phyloP scores from a whole-genome alignment of 192 early-diverging fungal species.

The Rhizoclosmatium globosum region DNA sequence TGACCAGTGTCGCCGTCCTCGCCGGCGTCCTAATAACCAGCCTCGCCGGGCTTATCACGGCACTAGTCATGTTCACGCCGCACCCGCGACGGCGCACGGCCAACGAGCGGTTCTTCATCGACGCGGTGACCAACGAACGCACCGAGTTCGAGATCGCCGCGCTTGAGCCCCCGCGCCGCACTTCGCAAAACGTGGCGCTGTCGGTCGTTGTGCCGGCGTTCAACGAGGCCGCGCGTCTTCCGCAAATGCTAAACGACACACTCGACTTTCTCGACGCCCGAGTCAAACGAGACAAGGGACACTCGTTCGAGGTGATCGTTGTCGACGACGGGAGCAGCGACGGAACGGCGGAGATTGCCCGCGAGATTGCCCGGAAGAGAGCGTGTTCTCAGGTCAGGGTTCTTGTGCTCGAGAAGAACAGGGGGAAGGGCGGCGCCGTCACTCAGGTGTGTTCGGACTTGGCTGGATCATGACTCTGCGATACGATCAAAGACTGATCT shows the following conservation, averaged over 20 bases:
- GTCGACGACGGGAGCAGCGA: slow-evolving; percentile 94
- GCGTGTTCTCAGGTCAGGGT: slow-evolving; percentile 54
- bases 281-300: slow-evolving; percentile 26
- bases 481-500: not conserved
- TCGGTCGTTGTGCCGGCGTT: slow-evolving; percentile 91
- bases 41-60: not conserved
- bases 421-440: slow-evolving; percentile 94
- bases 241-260: slow-evolving; percentile 86
- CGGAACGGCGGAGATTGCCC: slow-evolving; percentile 73
- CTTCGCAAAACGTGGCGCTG: slow-evolving; percentile 54
- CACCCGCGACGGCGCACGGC: not conserved
- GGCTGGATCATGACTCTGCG: not conserved
- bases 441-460: slow-evolving; percentile 65
- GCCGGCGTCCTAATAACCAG: not conserved
- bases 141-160: not conserved
- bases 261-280: slow-evolving; percentile 68
- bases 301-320: slow-evolving; percentile 82
- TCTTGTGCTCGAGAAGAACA: slow-evolving; percentile 80
- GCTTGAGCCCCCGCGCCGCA: not conserved
- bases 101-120: not conserved
- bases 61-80: not conserved
- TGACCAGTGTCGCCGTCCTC: not conserved
- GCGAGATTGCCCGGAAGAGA: slow-evolving; percentile 50
- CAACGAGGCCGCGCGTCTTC: slow-evolving; percentile 87
- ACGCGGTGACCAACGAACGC: not conserved